Conservation (phyloP, 148 eudicot genomes). For the Simmondsia chinensis region DNA sequence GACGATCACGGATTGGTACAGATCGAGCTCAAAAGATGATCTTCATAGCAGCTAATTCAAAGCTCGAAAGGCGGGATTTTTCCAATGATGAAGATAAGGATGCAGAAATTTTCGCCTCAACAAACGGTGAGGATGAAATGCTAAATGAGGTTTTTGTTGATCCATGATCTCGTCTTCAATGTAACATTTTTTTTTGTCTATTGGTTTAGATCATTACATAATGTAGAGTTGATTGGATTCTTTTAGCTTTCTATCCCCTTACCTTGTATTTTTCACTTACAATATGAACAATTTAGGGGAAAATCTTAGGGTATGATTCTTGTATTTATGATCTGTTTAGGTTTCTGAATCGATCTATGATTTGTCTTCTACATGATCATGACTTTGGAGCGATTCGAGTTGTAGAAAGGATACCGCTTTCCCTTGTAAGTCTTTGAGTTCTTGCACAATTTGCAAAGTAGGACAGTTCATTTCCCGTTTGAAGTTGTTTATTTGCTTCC, state of each 20-base stretch:
- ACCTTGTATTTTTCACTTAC: conserved; percentile 13
- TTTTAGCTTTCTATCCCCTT: conserved; percentile 22
- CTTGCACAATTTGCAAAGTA: conserved; percentile 6
- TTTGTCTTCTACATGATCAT: conserved; percentile 12
- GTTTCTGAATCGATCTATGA: conserved; percentile 19
- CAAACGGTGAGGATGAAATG: conserved; percentile 78
- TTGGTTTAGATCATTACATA: conserved; percentile 18
- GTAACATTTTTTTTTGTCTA: conserved; percentile 20
- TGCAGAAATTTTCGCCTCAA: conserved; percentile 48
- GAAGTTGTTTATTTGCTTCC: conserved; percentile 14
- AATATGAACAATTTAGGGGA: conserved; percentile 20
- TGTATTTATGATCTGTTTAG: conserved; percentile 15
- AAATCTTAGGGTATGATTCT: conserved; percentile 15
- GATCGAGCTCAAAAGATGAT: conserved; percentile 82
- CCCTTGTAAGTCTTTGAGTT: conserved; percentile 14
- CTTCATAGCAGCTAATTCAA: conserved; percentile 74
- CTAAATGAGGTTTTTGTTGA: conserved; percentile 76
- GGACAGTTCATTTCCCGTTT: conserved; percentile 16
- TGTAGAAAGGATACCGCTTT: conserved; percentile 4
- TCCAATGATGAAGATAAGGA: conserved; percentile 68
- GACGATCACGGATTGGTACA: conserved; percentile 43
- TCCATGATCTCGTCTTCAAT: conserved; percentile 44
- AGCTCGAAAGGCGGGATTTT: conserved; percentile 62
- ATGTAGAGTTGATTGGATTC: conserved; percentile 40
- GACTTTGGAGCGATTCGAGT: conserved; percentile 14